These are phyloP conservation scores for Volvox reticuliferus DNA, from an alignment of 139 green algal genomes.

Conservation along the genomic window DNA sequence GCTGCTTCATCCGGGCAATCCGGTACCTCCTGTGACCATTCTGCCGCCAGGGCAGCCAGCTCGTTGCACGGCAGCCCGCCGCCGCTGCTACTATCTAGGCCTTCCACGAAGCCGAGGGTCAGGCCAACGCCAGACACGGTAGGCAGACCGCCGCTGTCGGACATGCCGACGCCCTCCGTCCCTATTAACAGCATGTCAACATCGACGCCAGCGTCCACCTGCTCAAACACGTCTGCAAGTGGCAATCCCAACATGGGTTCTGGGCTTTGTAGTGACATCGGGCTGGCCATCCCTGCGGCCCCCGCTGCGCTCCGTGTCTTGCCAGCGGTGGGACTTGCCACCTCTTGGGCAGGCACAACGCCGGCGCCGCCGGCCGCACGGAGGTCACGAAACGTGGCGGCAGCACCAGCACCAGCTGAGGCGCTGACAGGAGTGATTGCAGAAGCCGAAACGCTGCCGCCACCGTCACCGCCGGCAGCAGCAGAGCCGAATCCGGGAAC, in stretches of 20 bases:
- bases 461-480: not conserved
- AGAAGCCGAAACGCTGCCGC: not conserved
- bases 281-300: too few species aligned
- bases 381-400: not conserved
- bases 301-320: too few species aligned
- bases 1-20: not conserved
- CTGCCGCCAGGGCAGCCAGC: not conserved
- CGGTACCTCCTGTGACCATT: not conserved
- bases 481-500: not conserved
- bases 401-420: not conserved
- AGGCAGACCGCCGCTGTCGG: not conserved
- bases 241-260: not conserved
- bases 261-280: too few species aligned
- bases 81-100: not conserved
- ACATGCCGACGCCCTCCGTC: not conserved
- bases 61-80: not conserved
- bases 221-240: not conserved
- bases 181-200: not conserved
- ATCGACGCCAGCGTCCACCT: not conserved
- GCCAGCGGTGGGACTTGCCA: too few species aligned
- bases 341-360: not conserved
- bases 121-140: not conserved
- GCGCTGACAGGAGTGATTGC: not conserved
- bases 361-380: not conserved
- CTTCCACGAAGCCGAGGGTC: not conserved